phyloP scores from a whole-genome alignment of 2,329 filamentous ascomycete genomes.

The Kalmusia sp. region DNA sequence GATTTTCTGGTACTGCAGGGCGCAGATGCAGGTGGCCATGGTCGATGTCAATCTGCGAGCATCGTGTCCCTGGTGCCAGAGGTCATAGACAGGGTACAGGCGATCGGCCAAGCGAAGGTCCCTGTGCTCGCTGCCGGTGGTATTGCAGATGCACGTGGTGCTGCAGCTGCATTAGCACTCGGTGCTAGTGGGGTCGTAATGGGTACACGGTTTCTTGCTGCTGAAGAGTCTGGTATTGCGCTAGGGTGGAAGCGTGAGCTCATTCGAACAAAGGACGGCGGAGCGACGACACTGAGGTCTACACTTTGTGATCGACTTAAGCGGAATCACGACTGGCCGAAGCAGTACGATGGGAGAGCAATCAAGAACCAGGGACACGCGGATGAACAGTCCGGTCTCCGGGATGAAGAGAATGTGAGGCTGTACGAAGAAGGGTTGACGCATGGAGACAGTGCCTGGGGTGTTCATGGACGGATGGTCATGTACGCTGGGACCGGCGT shows the following conservation, averaged over 20 bases:
- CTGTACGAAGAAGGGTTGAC: constrained; percentile 56
- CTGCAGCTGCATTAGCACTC: constrained; percentile 62
- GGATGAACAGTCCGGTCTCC: constrained; percentile 48
- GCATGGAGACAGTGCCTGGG: constrained; percentile 61
- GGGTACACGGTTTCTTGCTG: constrained; percentile 69
- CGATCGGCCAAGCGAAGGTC: constrained; percentile 51
- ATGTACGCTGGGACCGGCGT: constrained; percentile 68
- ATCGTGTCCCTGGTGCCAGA: constrained; percentile 65
- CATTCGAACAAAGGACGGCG: constrained; percentile 54
- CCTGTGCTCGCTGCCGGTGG: constrained; percentile 64
- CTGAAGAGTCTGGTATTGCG: constrained; percentile 52
- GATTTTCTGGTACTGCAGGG: constrained; percentile 69
- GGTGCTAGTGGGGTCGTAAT: constrained; percentile 62
- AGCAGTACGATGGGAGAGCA: constrained; percentile 60
- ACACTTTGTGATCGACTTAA: constrained; percentile 59
- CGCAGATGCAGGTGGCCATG: constrained; percentile 68
- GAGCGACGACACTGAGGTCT: constrained; percentile 53
- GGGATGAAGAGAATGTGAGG: constrained; percentile 50
- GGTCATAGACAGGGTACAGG: constrained; percentile 48
- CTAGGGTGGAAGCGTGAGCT: constrained; percentile 55
- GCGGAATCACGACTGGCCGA: constrained; percentile 65
- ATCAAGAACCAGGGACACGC: constrained; percentile 61
- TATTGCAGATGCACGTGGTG: constrained; percentile 63
- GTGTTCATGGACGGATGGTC: constrained; percentile 57
- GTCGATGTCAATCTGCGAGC: constrained; percentile 55